phyloP scores from a whole-genome alignment of 2,329 filamentous ascomycete genomes.

The Fusarium brevicatenulatum region DNA sequence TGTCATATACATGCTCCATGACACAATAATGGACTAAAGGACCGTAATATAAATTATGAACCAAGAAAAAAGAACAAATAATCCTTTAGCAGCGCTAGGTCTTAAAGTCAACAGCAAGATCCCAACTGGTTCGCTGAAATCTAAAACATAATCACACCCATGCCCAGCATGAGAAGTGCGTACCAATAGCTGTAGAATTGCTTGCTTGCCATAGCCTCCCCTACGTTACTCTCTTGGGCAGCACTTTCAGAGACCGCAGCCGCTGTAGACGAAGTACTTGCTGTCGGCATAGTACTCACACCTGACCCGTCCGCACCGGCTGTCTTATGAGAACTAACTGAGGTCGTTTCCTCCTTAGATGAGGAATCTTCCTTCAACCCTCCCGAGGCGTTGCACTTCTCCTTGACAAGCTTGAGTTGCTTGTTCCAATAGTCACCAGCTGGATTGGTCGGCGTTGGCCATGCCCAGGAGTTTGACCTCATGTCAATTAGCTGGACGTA shows the following conservation, averaged over 20 bases:
- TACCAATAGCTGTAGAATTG: background rate
- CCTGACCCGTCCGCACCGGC: fast-evolving
- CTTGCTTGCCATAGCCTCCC: background rate
- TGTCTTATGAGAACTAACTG: background rate
- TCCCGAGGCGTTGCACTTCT: background rate
- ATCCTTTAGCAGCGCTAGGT: too few relatives aligned
- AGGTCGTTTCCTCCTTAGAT: background rate
- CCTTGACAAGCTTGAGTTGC: background rate
- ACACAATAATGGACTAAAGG: too few relatives aligned
- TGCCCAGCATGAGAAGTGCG: background rate
- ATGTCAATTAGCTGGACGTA: background rate
- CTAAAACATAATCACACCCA: background rate
- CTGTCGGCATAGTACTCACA: background rate
- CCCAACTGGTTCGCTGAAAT: too few relatives aligned
- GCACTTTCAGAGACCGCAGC: background rate
- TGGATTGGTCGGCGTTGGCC: background rate
- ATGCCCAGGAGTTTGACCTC: background rate
- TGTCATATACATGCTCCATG: too few relatives aligned
- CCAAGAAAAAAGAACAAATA: too few relatives aligned
- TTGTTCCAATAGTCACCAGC: background rate
- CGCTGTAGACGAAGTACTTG: background rate
- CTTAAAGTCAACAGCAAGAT: too few relatives aligned
- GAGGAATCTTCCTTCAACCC: background rate
- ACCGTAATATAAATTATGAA: too few relatives aligned
- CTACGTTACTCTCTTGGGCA: background rate